These are phyloP conservation scores for Exophiala spinifera DNA, from an alignment of 2,329 filamentous ascomycete genomes.

Conservation along the genomic window DNA sequence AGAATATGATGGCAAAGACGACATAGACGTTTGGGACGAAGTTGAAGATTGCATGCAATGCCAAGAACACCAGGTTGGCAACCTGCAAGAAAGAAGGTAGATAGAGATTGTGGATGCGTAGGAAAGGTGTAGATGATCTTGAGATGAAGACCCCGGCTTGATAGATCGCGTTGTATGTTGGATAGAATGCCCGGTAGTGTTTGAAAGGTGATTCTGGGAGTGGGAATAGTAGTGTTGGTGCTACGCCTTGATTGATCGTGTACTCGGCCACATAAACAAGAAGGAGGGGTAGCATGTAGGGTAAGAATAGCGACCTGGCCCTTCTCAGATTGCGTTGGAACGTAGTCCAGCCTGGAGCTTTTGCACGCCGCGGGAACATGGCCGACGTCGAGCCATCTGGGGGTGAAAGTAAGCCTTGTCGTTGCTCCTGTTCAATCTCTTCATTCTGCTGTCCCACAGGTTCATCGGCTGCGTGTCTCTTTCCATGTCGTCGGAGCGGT, in stretches of 20 bases:
- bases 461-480: constrained; percentile 42
- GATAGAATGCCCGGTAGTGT: constrained; percentile 84
- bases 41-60: constrained; percentile 70
- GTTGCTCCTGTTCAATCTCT: constrained; percentile 29
- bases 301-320: constrained; percentile 67
- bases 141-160: constrained; percentile 94
- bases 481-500: constrained; percentile 53
- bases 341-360: constrained; percentile 33
- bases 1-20: constrained; percentile 82
- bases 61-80: constrained; percentile 70
- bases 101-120: constrained; percentile 78
- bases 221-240: constrained; percentile 85
- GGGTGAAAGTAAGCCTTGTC: constrained; percentile 33
- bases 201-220: constrained; percentile 71
- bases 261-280: constrained; percentile 96
- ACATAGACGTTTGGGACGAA: constrained; percentile 84
- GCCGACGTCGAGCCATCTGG: constrained; percentile 25
- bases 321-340: constrained; percentile 60
- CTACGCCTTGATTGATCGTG: constrained; percentile 92
- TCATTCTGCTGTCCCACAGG: constrained; percentile 40
- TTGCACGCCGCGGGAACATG: constrained; percentile 2
- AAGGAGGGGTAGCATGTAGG: constrained; percentile 84
- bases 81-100: constrained; percentile 78
- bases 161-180: constrained; percentile 91
- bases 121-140: constrained; percentile 82